phyloP scores from a whole-genome alignment of 306 rosid species.

The Ormosia emarginata region DNA sequence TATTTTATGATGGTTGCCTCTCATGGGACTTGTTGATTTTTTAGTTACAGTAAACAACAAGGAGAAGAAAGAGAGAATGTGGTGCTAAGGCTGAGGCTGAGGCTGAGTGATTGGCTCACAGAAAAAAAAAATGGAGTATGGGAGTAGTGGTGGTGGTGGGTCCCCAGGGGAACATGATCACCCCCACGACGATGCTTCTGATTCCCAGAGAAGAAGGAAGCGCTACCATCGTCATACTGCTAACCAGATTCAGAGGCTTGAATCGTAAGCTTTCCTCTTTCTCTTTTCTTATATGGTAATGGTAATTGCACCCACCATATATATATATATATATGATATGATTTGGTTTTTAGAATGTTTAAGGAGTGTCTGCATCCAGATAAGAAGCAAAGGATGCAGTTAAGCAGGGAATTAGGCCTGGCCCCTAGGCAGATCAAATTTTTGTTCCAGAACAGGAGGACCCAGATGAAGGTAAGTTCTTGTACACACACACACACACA shows the following conservation, averaged over 20 bases:
- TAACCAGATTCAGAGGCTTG: constrained; percentile 91
- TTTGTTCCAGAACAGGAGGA: constrained; percentile 96
- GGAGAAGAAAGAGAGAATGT: no score
- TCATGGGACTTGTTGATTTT: no score
- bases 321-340: no score
- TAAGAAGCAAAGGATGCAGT: constrained; percentile 80
- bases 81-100: no score
- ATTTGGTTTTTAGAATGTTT: constrained; percentile 50
- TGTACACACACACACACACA: no score
- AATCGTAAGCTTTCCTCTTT: constrained; percentile 45
- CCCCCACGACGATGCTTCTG: constrained; percentile 51
- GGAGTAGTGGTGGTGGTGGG: constrained; percentile 60
- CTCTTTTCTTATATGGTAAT: neutral
- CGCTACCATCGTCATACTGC: constrained; percentile 96
- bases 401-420: constrained; percentile 83
- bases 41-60: no score
- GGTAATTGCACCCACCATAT: neutral
- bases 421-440: constrained; percentile 97
- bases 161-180: constrained; percentile 45
- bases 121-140: constrained; percentile 54
- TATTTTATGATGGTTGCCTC: no score
- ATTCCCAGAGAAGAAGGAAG: constrained; percentile 58
- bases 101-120: no score
- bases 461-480: constrained; percentile 99
- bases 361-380: constrained; percentile 96